Evolutionary conservation across 2,329 filamentous ascomycete species (phyloP).

Genomic region (Penicillium sp.): DNA sequence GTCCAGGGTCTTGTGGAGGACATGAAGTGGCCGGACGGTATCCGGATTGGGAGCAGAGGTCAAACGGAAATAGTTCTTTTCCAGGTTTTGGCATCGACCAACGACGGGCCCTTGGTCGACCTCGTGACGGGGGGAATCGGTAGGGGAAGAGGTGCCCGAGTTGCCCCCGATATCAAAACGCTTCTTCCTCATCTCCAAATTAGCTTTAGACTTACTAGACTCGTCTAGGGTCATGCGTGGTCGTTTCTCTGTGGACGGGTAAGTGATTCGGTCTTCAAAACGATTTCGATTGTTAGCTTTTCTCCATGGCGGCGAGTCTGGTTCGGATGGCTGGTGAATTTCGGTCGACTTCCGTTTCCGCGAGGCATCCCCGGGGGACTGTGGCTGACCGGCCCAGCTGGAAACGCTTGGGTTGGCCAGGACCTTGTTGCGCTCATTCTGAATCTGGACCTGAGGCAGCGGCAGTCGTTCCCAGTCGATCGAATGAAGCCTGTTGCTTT

Average conservation of each 20-base stretch:
- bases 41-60: conserved; percentile 84
- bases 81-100: conserved; percentile 73
- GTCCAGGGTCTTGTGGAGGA: conserved; percentile 79
- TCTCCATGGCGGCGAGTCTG: conserved; percentile 64
- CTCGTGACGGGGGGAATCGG: conserved; percentile 45
- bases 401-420: conserved; percentile 44
- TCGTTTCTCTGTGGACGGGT: conserved; percentile 50
- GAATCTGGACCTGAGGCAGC: conserved; percentile 77
- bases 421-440: conserved; percentile 56
- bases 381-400: conserved; percentile 28
- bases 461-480: conserved; percentile 80
- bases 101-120: conserved; percentile 63
- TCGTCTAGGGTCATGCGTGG: conserved; percentile 47
- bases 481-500: conserved; percentile 62
- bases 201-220: conserved; percentile 83
- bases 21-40: conserved; percentile 73
- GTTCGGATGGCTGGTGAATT: conserved; percentile 46
- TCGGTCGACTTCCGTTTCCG: conserved; percentile 82
- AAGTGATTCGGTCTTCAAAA: conserved; percentile 72
- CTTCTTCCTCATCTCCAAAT: conserved; percentile 80
- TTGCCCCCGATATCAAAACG: conserved; percentile 62
- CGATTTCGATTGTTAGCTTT: conserved; percentile 57
- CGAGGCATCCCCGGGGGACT: conserved; percentile 34
- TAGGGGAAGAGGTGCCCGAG: conserved; percentile 38
- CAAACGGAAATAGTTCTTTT: conserved; percentile 92